Evolutionary conservation across 1,284 basidiomycete genomes (phyloP).

Genomic region (Leccinum pachyderme): DNA sequence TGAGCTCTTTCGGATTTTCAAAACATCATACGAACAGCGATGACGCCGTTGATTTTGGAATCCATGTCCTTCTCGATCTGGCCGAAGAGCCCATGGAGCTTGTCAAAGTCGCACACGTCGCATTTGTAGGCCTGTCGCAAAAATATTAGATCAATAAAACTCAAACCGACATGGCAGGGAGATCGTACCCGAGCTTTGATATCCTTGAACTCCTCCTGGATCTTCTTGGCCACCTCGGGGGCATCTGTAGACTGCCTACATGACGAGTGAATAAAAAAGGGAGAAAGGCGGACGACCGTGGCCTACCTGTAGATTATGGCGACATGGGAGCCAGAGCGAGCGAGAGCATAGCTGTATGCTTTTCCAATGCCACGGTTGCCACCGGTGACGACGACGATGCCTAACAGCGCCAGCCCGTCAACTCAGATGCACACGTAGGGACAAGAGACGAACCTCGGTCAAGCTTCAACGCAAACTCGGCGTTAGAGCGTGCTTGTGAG

Average conservation of each 20-base stretch:
- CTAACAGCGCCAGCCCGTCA: conserved; percentile 1
- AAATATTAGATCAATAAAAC: background rate
- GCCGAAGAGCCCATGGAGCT: conserved; percentile 36
- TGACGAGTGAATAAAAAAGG: background rate
- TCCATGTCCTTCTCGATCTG: conserved; percentile 29
- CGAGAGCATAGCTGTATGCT: conserved; percentile 44
- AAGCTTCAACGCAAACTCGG: background rate
- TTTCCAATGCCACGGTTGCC: conserved; percentile 48
- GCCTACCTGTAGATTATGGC: conserved; percentile 44
- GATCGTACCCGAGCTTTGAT: conserved; percentile 32
- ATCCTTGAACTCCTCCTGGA: conserved; percentile 16
- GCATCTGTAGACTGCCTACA: conserved; percentile 36
- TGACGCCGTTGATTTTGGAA: conserved; percentile 10
- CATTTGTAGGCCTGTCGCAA: conserved; percentile 41
- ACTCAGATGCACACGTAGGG: background rate
- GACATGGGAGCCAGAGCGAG: conserved; percentile 40
- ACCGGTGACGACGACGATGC: conserved; percentile 37
- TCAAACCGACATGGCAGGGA: background rate
- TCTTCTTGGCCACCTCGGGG: conserved; percentile 36
- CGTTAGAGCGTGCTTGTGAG: background rate
- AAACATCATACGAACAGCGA: conserved; percentile 14
- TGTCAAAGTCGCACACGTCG: conserved; percentile 38
- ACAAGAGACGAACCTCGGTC: conserved; percentile 7
- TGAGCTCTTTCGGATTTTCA: too few species aligned
- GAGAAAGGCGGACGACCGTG: too few species aligned